phyloP scores from a whole-genome alignment of 1,284 basidiomycete species.

The Mixia osmundae region DNA sequence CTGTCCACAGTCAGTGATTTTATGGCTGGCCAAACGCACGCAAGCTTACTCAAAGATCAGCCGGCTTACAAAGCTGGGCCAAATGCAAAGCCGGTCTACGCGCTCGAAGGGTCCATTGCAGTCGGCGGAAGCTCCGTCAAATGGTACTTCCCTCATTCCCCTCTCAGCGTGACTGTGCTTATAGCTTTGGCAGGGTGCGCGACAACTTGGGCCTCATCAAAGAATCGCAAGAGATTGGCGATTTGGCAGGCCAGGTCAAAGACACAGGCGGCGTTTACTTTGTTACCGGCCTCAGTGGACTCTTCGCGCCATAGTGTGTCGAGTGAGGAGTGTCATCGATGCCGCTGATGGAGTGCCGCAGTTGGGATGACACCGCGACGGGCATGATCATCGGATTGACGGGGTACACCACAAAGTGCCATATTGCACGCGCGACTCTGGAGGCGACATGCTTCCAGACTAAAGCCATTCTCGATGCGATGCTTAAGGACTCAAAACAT shows the following conservation, averaged over 20 bases:
- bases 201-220: constrained; percentile 71
- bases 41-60: constrained; percentile 23
- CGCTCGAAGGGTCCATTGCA: constrained; percentile 81
- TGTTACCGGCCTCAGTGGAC: constrained; percentile 81
- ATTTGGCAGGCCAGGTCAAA: constrained; percentile 48
- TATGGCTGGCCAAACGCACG: too few species aligned
- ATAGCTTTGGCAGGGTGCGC: constrained; percentile 35
- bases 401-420: constrained; percentile 74
- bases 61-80: constrained; percentile 80
- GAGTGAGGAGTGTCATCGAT: constrained; percentile 14
- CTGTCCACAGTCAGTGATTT: constrained; percentile 57
- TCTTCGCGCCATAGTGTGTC: constrained; percentile 42
- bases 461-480: constrained; percentile 77
- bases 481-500: constrained; percentile 49
- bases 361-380: constrained; percentile 64
- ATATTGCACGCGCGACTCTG: constrained; percentile 61
- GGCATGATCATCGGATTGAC: constrained; percentile 68
- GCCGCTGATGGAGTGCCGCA: constrained; percentile 28
- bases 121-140: constrained; percentile 90
- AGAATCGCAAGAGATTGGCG: constrained; percentile 60
- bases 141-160: constrained; percentile 31
- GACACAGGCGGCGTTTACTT: constrained; percentile 89
- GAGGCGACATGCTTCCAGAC: constrained; percentile 67
- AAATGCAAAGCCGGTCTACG: constrained; percentile 56
- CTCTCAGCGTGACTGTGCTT: neutral